A percentile compares a stretch with the other conserved stretches of the same genome.
Conservation (phyloP, 768 basidiomycete species). For the Tricholoma matsutake region DNA sequence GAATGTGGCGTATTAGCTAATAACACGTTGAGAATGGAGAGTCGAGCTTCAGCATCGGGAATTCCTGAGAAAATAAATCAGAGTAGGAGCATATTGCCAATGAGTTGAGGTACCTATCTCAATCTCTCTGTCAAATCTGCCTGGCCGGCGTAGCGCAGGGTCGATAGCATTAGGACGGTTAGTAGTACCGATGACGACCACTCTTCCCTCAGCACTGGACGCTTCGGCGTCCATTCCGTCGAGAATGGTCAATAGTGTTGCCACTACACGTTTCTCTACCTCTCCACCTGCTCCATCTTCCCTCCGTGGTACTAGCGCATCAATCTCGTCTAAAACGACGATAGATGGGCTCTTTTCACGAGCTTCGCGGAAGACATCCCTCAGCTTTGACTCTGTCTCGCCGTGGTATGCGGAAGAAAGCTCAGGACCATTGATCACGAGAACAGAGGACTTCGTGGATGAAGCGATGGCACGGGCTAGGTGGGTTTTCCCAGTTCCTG, state of each 20-base stretch:
- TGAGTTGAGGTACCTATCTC: slow-evolving; percentile 69
- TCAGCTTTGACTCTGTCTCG: slow-evolving; percentile 89
- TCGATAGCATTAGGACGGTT: slow-evolving; percentile 75
- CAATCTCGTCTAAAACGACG: slow-evolving; percentile 93
- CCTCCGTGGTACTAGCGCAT: slow-evolving; percentile 87
- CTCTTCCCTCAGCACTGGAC: slow-evolving; percentile 47
- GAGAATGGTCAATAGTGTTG: slow-evolving; percentile 89
- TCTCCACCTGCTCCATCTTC: slow-evolving; percentile 92
- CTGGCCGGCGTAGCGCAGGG: slow-evolving; percentile 85
- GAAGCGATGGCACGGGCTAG: slow-evolving; percentile 91
- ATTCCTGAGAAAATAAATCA: slow-evolving; percentile 51
- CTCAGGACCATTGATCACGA: slow-evolving; percentile 94
- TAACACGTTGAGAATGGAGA: slow-evolving; percentile 84
- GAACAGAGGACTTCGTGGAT: slow-evolving; percentile 81
- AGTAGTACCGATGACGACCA: slow-evolving; percentile 95
- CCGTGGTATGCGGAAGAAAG: slow-evolving; percentile 95
- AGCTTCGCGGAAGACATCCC: slow-evolving; percentile 88
- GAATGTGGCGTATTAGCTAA: slow-evolving; percentile 77
- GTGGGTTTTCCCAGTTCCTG: slow-evolving; percentile 98
- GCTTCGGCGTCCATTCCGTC: slow-evolving; percentile 76
- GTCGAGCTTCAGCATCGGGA: slow-evolving; percentile 82
- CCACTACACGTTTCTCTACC: slow-evolving; percentile 94
- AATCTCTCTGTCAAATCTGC: slow-evolving; percentile 91
- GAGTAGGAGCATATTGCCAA: background rate
- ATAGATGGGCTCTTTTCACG: slow-evolving; percentile 83